Evolutionary conservation across 306 rosid genomes (phyloP), one percentile per base, ranked within the genome.

Genomic region (Senna siamea): DNA sequence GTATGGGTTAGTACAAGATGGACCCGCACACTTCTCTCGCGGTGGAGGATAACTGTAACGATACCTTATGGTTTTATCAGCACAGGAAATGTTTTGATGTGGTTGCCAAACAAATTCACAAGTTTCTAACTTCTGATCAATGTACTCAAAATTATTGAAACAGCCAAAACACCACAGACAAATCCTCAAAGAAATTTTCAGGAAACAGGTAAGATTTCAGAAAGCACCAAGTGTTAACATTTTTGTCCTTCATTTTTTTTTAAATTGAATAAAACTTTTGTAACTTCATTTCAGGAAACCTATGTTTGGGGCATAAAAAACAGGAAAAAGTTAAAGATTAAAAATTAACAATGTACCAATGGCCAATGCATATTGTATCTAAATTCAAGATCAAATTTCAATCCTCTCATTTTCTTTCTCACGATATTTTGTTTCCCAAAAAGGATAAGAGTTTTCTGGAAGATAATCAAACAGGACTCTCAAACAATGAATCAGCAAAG

Each of bases 21-120:
- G 96, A 63, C 96, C 92, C 0, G 87, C 93, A 57, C 98, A 95
- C 51, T 80, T 90, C 82, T 92, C 97, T 0, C 98, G 92, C 20
- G 74, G 99, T 9, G 92, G 89, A 74, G 98, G 99, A 76, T 95
- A 95, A 75, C 99, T 95, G 96, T 74, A 81, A 82, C 44, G 69
- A 61, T 51, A 61, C 57, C 48, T 26, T 35, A 44, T 23, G 18
- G 47, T 46, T 79, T 35, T 37, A 68, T 76, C 47, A 74, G 70
- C 44, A 70, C 11, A 69, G 32, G 60, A 40, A 69, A n/a, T n/a
- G n/a, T n/a, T n/a, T n/a, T n/a, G n/a, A n/a, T n/a, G n/a, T n/a
- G n/a, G 2, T 57, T 18, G 46, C 46, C 74, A 74, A 63, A 79
- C 74, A 53, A 69, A 56, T 37, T 41, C 35, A 51, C 64, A 79